Percentiles rank a stretch among this genome's conserved stretches.
These are phyloP conservation scores for Somion occarium DNA, from an alignment of 1,284 basidiomycete species.

Conservation along the genomic window DNA sequence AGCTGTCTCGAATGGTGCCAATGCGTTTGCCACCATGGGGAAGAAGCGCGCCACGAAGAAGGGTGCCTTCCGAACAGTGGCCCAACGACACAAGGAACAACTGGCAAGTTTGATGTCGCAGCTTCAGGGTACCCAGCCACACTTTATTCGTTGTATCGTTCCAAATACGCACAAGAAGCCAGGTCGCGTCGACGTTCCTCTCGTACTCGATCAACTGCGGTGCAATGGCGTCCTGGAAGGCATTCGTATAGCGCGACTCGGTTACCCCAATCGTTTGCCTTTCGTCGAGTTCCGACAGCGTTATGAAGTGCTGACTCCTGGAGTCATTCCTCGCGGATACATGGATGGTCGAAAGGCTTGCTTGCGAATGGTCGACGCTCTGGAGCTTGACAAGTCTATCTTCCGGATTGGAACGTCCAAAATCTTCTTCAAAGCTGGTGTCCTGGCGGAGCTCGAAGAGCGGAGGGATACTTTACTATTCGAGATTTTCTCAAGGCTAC, in stretches of 20 bases:
- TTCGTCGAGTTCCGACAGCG: slow-evolving; percentile 98
- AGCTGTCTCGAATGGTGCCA: slow-evolving; percentile 27
- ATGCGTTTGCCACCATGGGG: slow-evolving; percentile 44
- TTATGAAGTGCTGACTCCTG: slow-evolving; percentile 94
- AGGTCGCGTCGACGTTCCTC: slow-evolving; percentile 87
- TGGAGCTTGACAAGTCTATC: slow-evolving; percentile 82
- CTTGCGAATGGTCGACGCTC: slow-evolving; percentile 85
- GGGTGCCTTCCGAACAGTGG: slow-evolving; percentile 95
- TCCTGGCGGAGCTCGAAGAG: slow-evolving; percentile 97
- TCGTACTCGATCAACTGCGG: slow-evolving; percentile 94
- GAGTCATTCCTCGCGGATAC: slow-evolving; percentile 88
- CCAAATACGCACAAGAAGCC: slow-evolving; percentile 94
- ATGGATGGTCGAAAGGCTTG: slow-evolving; percentile 97
- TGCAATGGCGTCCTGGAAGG: slow-evolving; percentile 99
- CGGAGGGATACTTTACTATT: slow-evolving; percentile 83
- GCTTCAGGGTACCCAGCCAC: slow-evolving; percentile 91
- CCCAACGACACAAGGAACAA: slow-evolving; percentile 96
- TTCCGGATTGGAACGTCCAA: slow-evolving; percentile 96
- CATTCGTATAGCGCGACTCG: slow-evolving; percentile 95
- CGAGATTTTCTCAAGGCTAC: slow-evolving; percentile 87
- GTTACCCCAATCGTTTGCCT: slow-evolving; percentile 95
- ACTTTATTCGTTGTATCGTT: slow-evolving; percentile 98
- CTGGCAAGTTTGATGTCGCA: slow-evolving; percentile 90
- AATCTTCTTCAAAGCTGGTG: slow-evolving; percentile 99
- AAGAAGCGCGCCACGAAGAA: slow-evolving; percentile 86